phyloP scores from a whole-genome alignment of 345 rosid species.

The Euphorbia lathyris region DNA sequence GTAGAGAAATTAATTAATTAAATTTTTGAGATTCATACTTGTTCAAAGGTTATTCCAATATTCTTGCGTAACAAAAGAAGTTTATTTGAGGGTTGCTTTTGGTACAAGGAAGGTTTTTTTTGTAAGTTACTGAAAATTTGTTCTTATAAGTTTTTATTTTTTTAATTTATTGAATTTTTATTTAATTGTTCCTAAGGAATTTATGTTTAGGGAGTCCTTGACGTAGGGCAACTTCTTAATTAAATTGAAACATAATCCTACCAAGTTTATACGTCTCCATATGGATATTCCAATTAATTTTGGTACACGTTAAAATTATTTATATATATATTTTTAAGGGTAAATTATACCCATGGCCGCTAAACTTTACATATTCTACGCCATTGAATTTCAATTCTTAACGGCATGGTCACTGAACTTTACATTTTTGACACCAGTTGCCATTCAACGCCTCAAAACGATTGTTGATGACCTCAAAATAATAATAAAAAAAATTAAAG shows the following conservation, averaged over 20 bases:
- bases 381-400: no score
- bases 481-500: no score
- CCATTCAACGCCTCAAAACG: no score
- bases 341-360: no score
- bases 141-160: not conserved
- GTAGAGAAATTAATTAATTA: not conserved
- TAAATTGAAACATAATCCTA: not conserved
- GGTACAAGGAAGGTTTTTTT: slow-evolving; percentile 24
- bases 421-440: no score
- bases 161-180: not conserved
- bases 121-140: slow-evolving; percentile 19
- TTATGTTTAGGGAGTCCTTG: not conserved
- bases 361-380: no score
- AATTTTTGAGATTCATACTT: slow-evolving; percentile 28
- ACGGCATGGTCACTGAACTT: no score
- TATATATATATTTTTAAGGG: no score
- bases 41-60: slow-evolving; percentile 13
- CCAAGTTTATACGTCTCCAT: not conserved
- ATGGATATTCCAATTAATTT: no score
- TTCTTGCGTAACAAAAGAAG: slow-evolving; percentile 5
- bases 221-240: slow-evolving; percentile 12
- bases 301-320: not conserved
- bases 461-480: no score
- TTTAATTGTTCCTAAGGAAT: not conserved
- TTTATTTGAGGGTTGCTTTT: slow-evolving; percentile 22